Conservation (phyloP, 2,329 filamentous ascomycete genomes). For the Diaporthe vaccinii region DNA sequence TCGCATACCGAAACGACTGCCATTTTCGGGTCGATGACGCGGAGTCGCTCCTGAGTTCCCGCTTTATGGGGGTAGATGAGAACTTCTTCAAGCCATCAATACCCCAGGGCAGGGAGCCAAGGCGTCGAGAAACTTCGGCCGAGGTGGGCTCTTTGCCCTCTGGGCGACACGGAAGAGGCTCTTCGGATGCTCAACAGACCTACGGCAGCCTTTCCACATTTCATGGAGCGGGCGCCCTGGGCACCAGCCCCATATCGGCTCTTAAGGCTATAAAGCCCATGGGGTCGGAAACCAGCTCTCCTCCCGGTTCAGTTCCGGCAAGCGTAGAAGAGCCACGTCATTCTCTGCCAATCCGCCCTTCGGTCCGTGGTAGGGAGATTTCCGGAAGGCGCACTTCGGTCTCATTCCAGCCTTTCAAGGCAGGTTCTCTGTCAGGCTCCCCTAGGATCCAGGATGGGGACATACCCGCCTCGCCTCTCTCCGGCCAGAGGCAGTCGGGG, state of each 20-base stretch:
- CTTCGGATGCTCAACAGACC: constrained; percentile 78
- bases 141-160: constrained; percentile 84
- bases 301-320: constrained; percentile 64
- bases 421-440: constrained; percentile 92
- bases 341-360: constrained; percentile 63
- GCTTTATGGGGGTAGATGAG: constrained; percentile 93
- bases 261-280: constrained; percentile 76
- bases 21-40: constrained; percentile 93
- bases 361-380: constrained; percentile 61
- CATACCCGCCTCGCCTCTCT: constrained; percentile 68
- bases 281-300: constrained; percentile 74
- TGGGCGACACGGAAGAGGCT: constrained; percentile 61
- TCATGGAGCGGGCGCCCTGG: constrained; percentile 81
- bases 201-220: constrained; percentile 94
- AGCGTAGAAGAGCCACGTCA: constrained; percentile 62
- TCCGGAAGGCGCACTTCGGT: constrained; percentile 81
- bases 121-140: constrained; percentile 53
- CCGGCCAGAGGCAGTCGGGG: constrained; percentile 62
- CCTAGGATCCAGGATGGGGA: constrained; percentile 70
- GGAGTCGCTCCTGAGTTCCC: constrained; percentile 89
- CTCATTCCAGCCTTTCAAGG: constrained; percentile 96
- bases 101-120: constrained; percentile 63
- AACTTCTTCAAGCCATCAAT: constrained; percentile 87
- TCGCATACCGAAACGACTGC: constrained; percentile 89
- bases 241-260: constrained; percentile 88